Percentiles rank a stretch among this genome's conserved stretches.
These are phyloP conservation scores for Effrenium voratum DNA, from an alignment of 73 alveolate genomes.

Conservation along the genomic window DNA sequence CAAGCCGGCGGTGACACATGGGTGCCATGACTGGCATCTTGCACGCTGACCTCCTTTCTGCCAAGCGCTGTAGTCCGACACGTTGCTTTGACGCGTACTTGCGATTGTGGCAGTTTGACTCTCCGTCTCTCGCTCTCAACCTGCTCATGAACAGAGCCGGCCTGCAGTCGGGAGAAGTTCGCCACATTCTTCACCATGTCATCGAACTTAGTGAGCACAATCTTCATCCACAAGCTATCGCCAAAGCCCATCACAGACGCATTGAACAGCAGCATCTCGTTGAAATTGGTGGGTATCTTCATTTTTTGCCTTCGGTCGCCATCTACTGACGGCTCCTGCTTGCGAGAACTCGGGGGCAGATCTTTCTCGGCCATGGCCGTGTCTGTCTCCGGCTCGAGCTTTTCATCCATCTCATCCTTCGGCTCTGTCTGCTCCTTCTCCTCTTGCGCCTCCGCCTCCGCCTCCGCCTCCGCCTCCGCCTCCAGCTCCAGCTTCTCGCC, in stretches of 20 bases:
- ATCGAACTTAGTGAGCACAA: constrained; percentile 24
- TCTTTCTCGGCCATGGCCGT: neutral
- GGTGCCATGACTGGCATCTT: too few relatives aligned
- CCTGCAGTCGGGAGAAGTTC: constrained; percentile 62
- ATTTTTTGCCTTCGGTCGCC: neutral
- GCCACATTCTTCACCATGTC: constrained; percentile 54
- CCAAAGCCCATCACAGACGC: constrained; percentile 34
- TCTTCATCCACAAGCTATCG: constrained; percentile 12
- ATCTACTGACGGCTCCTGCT: too few relatives aligned
- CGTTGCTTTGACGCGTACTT: too few relatives aligned
- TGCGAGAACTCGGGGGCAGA: too few relatives aligned
- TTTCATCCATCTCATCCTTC: neutral
- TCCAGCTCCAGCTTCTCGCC: too few relatives aligned
- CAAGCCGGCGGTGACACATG: too few relatives aligned
- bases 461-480: neutral
- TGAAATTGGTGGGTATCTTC: neutral
- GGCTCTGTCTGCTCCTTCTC: neutral
- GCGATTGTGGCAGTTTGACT: too few relatives aligned
- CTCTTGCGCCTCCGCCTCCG: neutral
- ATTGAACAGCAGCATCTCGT: constrained; percentile 24
- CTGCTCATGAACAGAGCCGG: too few relatives aligned
- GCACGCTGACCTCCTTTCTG: too few relatives aligned
- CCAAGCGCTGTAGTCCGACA: too few relatives aligned
- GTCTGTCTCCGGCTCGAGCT: neutral
- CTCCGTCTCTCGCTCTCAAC: too few relatives aligned